Evolutionary conservation across 257 asterid species (phyloP).

Genomic region (Rauvolfia tetraphylla): DNA sequence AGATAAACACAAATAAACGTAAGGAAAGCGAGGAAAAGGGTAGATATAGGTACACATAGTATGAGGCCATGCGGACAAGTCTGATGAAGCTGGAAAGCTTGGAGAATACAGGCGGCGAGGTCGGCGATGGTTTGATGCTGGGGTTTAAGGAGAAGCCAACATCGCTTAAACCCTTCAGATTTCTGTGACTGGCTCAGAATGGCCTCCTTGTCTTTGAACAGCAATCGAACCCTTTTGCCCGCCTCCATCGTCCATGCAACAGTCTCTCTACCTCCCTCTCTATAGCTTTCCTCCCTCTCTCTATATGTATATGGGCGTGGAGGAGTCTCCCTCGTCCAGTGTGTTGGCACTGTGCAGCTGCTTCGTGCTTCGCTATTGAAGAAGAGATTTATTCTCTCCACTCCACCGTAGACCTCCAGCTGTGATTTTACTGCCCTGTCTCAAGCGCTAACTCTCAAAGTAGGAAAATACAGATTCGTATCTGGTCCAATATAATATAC

Average conservation of each 20-base stretch:
- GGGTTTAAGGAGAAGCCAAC: slow-evolving; percentile 72
- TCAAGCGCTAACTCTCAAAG: too few species aligned
- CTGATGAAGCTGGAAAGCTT: slow-evolving; percentile 58
- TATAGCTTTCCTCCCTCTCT: neutral
- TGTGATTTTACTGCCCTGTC: too few species aligned
- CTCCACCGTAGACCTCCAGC: too few species aligned
- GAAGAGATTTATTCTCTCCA: too few species aligned
- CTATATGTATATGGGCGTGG: neutral
- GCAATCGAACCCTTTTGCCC: slow-evolving; percentile 55
- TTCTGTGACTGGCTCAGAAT: slow-evolving; percentile 62
- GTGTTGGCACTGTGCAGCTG: neutral
- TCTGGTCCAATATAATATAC: too few species aligned
- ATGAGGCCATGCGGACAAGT: slow-evolving; percentile 84
- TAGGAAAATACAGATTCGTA: too few species aligned
- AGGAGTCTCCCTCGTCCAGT: neutral
- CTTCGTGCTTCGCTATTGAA: neutral
- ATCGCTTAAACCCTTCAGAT: slow-evolving; percentile 54
- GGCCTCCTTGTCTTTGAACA: slow-evolving; percentile 53
- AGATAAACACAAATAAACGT: neutral
- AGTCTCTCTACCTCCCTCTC: neutral
- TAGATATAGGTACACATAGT: slow-evolving; percentile 47
- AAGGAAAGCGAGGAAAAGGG: neutral
- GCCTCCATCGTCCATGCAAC: slow-evolving; percentile 45
- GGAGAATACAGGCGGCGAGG: slow-evolving; percentile 52
- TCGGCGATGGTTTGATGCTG: slow-evolving; percentile 53